phyloP scores from a whole-genome alignment of 1,139 yeast species.

The Saccharomyces pastorianus region DNA sequence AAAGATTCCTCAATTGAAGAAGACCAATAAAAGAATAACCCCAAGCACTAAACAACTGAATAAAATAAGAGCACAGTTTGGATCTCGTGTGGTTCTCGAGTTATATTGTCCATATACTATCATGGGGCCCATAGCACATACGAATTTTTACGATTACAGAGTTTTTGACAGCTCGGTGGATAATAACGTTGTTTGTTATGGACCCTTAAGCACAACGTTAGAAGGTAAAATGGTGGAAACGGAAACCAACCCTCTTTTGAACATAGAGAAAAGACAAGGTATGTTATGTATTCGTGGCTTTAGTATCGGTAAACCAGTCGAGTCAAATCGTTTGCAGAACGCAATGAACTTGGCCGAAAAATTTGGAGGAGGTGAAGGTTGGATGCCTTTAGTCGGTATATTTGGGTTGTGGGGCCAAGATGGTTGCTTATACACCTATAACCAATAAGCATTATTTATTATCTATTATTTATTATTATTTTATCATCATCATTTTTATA shows the following conservation, averaged over 20 bases:
- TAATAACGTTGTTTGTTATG: slow-evolving; percentile 26
- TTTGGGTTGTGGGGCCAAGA: slow-evolving; percentile 61
- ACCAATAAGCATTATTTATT: slow-evolving; percentile 9
- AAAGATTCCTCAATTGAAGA: slow-evolving; percentile 12
- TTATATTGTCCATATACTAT: slow-evolving; percentile 38
- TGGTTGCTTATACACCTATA: slow-evolving; percentile 50
- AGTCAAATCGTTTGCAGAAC: slow-evolving; percentile 22
- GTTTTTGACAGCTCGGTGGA: slow-evolving; percentile 31
- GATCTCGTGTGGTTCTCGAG: slow-evolving; percentile 48
- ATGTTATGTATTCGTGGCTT: slow-evolving; percentile 56
- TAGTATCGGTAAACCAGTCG: slow-evolving; percentile 48
- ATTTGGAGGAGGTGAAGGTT: slow-evolving; percentile 47
- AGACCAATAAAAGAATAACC: slow-evolving; percentile 6
- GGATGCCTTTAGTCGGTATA: slow-evolving; percentile 47
- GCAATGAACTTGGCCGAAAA: slow-evolving; percentile 31
- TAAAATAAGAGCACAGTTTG: slow-evolving; percentile 39
- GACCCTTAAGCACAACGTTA: slow-evolving; percentile 32
- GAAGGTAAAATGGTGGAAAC: slow-evolving; percentile 39
- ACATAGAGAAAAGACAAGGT: slow-evolving; percentile 39
- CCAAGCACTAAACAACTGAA: slow-evolving; percentile 35
- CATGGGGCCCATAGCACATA: slow-evolving; percentile 51
- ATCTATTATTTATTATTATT: slow-evolving; percentile 3
- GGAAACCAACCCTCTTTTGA: slow-evolving; percentile 30
- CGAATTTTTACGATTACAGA: slow-evolving; percentile 59
- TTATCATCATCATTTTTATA: neutral